Evolutionary conservation across 768 basidiomycete genomes (phyloP).

Genomic region (Mrakia hoshinonis): DNA sequence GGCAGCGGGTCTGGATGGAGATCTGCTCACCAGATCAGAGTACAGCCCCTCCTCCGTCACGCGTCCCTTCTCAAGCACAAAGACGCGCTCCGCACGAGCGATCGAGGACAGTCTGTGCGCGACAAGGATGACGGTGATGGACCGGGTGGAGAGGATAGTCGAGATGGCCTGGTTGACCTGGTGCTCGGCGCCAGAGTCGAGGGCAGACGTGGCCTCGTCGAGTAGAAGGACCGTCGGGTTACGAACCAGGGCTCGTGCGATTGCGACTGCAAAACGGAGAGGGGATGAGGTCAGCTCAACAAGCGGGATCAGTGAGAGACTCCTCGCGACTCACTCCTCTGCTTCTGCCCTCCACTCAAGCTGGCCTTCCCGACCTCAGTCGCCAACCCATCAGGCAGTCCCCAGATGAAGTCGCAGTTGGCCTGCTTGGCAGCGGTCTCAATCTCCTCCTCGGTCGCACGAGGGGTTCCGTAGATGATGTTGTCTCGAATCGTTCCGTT

Average conservation of each 20-base stretch:
- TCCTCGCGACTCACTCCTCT: conserved; percentile 41
- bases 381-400: conserved; percentile 18
- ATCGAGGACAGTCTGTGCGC: conserved; percentile 26
- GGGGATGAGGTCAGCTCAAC: background rate
- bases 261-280: conserved; percentile 46
- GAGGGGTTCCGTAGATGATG: conserved; percentile 29
- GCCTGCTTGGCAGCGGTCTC: conserved; percentile 22
- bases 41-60: conserved; percentile 27
- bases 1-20: background rate
- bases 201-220: conserved; percentile 21
- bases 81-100: conserved; percentile 27
- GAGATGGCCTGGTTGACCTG: conserved; percentile 30
- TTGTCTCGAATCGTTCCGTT: conserved; percentile 35
- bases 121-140: conserved; percentile 28
- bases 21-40: conserved; percentile 20
- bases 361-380: conserved; percentile 30
- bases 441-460: conserved; percentile 26
- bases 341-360: conserved; percentile 42
- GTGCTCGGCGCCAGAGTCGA: conserved; percentile 18
- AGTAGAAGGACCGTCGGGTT: conserved; percentile 27
- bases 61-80: conserved; percentile 23
- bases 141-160: conserved; percentile 15
- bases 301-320: too few species aligned
- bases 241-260: conserved; percentile 27
- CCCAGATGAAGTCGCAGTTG: conserved; percentile 31